These are phyloP conservation scores for Neofusicoccum umdonicola DNA, from an alignment of 2,329 filamentous ascomycete species.

Conservation along the genomic window DNA sequence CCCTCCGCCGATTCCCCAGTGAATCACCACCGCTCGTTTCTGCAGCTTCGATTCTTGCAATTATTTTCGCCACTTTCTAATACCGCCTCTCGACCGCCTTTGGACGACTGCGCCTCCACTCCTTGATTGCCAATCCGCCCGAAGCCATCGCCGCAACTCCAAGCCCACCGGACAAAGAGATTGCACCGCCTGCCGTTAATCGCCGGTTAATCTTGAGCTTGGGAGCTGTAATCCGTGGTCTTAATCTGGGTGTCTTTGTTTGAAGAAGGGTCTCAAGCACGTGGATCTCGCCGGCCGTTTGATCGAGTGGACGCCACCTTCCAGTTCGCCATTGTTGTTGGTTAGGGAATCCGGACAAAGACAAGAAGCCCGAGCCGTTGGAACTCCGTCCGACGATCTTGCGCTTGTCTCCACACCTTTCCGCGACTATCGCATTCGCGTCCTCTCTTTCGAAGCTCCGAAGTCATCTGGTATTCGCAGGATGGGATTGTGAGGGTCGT, in stretches of 20 bases:
- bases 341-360: not conserved
- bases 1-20: slow-evolving; percentile 29
- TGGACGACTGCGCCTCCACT: slow-evolving; percentile 20
- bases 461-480: slow-evolving; percentile 24
- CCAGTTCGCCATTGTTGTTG: slow-evolving; percentile 8
- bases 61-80: slow-evolving; percentile 18
- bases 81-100: slow-evolving; percentile 20
- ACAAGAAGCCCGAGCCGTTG: not conserved
- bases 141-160: not conserved
- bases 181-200: not conserved
- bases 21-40: slow-evolving; percentile 35
- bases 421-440: slow-evolving; percentile 23
- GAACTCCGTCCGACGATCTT: slow-evolving; percentile 18
- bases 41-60: slow-evolving; percentile 21
- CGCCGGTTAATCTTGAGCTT: slow-evolving; percentile 1
- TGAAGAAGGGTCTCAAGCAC: slow-evolving; percentile 5
- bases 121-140: not conserved
- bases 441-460: slow-evolving; percentile 25
- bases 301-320: slow-evolving; percentile 11
- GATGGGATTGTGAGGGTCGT: slow-evolving; percentile 13
- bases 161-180: not conserved
- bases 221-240: slow-evolving; percentile 6
- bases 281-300: not conserved
- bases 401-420: slow-evolving; percentile 23
- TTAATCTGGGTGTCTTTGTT: slow-evolving; percentile 14